Conservation (phyloP, 2,329 filamentous ascomycete species). For the Graphilbum ipis-grandicollis region DNA sequence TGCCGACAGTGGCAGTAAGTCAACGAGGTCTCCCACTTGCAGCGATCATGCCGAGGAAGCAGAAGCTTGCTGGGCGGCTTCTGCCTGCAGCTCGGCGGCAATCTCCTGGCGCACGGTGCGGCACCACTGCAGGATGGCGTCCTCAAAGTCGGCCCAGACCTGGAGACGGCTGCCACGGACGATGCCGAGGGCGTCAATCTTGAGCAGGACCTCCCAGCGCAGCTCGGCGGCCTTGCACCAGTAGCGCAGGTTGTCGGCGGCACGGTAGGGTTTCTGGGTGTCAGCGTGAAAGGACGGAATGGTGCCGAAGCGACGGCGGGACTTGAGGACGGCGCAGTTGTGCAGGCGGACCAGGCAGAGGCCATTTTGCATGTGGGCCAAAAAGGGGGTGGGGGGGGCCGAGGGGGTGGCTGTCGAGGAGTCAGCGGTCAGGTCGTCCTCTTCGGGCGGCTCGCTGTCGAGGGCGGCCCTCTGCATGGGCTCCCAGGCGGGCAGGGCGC, state of each 20-base stretch:
- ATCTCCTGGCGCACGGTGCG: conserved; percentile 69
- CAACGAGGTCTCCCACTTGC: too few relatives aligned
- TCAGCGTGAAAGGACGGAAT: conserved; percentile 87
- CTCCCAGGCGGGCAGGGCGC: neutral
- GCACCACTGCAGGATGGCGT: conserved; percentile 71
- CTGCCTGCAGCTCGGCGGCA: conserved; percentile 39
- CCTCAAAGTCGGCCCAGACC: conserved; percentile 69
- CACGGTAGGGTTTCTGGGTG: conserved; percentile 83
- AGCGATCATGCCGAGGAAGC: too few relatives aligned
- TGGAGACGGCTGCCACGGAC: conserved; percentile 55
- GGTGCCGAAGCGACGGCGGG: conserved; percentile 69
- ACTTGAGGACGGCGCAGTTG: conserved; percentile 75
- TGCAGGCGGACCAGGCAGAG: conserved; percentile 71
- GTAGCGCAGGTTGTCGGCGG: conserved; percentile 83
- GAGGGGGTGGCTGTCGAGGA: conserved; percentile 8
- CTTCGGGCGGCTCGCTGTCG: too few relatives aligned
- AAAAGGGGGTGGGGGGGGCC: conserved; percentile 50
- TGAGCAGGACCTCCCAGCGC: conserved; percentile 74
- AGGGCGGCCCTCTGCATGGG: too few relatives aligned
- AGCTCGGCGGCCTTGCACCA: conserved; percentile 95
- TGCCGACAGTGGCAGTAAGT: too few relatives aligned
- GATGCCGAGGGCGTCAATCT: conserved; percentile 71
- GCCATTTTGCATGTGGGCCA: conserved; percentile 59
- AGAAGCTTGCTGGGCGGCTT: too few relatives aligned
- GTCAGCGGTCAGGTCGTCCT: conserved; percentile 22